Conservation (phyloP, 2,329 filamentous ascomycete species). For the Penicillium sumatraense region DNA sequence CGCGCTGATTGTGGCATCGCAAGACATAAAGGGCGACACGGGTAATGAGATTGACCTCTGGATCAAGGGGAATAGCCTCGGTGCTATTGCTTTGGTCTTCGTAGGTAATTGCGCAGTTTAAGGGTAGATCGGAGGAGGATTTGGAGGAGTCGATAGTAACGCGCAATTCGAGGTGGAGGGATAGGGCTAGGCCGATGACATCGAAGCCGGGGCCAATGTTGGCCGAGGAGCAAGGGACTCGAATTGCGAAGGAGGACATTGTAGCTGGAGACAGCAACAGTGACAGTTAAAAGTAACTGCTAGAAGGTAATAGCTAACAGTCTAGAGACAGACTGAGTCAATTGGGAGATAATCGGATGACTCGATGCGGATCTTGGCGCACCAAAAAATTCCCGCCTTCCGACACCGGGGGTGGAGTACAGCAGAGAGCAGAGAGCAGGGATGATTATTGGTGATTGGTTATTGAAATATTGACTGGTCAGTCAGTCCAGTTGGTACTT, state of each 20-base stretch:
- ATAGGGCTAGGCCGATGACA: conserved; percentile 90
- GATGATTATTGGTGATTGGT: background rate
- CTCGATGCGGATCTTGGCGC: conserved; percentile 30
- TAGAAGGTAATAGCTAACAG: too few relatives aligned
- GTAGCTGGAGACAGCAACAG: conserved; percentile 7
- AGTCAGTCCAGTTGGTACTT: background rate
- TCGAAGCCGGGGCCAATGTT: conserved; percentile 98
- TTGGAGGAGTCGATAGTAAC: conserved; percentile 73
- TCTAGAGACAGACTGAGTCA: too few relatives aligned
- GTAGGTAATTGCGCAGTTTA: conserved; percentile 85
- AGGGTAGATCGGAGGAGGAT: conserved; percentile 39
- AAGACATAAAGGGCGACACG: conserved; percentile 93
- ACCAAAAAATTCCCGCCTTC: conserved; percentile 21
- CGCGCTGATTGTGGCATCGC: conserved; percentile 83
- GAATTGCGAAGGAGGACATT: conserved; percentile 65
- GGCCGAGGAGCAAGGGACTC: conserved; percentile 90
- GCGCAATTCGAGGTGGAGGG: conserved; percentile 87
- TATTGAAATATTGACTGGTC: background rate
- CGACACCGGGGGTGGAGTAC: conserved; percentile 29
- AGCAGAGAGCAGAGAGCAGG: too few relatives aligned
- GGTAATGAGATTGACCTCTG: conserved; percentile 90
- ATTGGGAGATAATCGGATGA: conserved; percentile 16
- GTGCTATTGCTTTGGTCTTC: conserved; percentile 76
- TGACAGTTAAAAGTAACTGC: too few relatives aligned
- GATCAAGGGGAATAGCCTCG: conserved; percentile 77